These are phyloP conservation scores for Glonium stellatum DNA, from an alignment of 495 filamentous ascomycete genomes.

Conservation along the genomic window DNA sequence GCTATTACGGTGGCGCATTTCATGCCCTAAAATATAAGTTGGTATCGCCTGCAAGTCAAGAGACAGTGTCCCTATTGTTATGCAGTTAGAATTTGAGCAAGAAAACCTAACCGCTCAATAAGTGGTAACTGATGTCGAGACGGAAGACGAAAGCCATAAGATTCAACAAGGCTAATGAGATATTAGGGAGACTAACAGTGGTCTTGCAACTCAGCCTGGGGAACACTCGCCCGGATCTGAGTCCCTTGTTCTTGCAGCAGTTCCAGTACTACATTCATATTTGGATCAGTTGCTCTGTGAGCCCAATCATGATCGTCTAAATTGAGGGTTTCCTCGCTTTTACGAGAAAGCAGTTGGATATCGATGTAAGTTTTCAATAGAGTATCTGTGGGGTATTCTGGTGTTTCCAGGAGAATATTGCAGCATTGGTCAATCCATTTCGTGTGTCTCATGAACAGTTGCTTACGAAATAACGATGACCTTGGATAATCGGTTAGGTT, in stretches of 20 bases:
- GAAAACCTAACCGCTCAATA: too few species aligned
- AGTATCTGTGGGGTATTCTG: not conserved
- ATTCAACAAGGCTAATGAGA: too few species aligned
- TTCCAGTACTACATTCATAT: not conserved
- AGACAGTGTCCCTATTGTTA: not conserved
- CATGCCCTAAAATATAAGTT: not conserved
- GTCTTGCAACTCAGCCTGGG: not conserved
- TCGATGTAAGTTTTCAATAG: not conserved
- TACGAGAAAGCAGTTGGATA: not conserved
- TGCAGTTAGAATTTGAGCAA: not conserved
- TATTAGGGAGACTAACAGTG: not conserved
- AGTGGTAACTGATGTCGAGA: too few species aligned
- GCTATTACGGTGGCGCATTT: not conserved
- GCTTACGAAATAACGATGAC: slow-evolving; percentile 1
- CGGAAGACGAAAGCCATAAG: not conserved
- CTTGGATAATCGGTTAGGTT: not conserved
- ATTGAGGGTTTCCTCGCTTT: not conserved
- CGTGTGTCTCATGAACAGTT: slow-evolving; percentile 2
- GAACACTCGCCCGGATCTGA: not conserved
- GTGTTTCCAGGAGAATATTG: not conserved
- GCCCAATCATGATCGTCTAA: not conserved
- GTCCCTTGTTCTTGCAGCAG: not conserved
- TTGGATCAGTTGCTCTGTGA: not conserved
- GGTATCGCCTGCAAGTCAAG: not conserved
- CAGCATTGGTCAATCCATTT: slow-evolving; percentile 1